A percentile compares a stretch with the other conserved stretches of the same genome.
phyloP scores from a whole-genome alignment of 352 stramenopile genomes.

The Blastocystis sp. region DNA sequence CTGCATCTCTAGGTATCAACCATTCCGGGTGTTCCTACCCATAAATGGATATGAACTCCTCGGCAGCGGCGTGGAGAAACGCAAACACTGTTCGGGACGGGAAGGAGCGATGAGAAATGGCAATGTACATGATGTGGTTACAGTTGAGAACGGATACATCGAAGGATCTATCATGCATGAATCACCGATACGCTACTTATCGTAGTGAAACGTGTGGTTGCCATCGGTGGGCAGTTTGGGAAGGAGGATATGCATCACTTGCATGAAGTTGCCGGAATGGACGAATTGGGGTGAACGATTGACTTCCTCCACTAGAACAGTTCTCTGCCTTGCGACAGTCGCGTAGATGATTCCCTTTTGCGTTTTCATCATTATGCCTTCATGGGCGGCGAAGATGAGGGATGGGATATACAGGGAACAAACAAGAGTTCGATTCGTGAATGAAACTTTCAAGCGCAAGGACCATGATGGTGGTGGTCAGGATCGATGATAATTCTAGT shows the following conservation, averaged over 20 bases:
- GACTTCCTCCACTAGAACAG: conserved; percentile 17
- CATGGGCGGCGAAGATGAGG: background rate
- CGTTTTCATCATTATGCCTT: conserved; percentile 3
- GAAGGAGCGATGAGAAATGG: background rate
- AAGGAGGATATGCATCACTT: conserved; percentile 26
- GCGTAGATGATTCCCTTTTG: conserved; percentile 22
- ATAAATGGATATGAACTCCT: conserved; percentile 29
- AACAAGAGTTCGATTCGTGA: background rate
- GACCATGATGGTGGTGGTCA: background rate
- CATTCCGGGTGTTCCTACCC: background rate
- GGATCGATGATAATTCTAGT: background rate
- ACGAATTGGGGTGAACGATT: conserved; percentile 10
- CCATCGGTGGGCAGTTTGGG: background rate
- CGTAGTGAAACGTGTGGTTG: conserved; percentile 32
- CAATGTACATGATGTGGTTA: conserved; percentile 8
- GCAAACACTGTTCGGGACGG: background rate
- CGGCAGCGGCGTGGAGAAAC: background rate
- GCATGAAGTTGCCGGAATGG: conserved; percentile 35
- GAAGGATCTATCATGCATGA: background rate
- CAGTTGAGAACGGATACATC: background rate
- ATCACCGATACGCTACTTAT: background rate
- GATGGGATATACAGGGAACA: conserved; percentile 27
- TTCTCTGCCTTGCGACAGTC: background rate
- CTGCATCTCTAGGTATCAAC: background rate
- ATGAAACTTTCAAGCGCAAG: background rate